Evolutionary conservation across 176 grass and related monocot genomes (phyloP).

Genomic region (Eleusine coracana): DNA sequence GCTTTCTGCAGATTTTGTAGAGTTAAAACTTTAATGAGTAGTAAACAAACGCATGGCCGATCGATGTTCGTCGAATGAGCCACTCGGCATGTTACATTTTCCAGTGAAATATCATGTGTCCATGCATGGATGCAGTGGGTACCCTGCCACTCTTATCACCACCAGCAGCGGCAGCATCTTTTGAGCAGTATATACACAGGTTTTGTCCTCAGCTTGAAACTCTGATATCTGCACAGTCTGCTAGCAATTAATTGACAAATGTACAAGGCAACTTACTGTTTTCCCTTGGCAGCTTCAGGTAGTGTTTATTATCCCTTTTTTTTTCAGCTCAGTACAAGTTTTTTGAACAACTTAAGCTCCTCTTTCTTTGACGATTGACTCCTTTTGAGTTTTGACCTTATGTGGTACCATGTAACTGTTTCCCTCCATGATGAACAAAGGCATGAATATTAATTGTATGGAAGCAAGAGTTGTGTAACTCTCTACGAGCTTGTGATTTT

Average conservation of each 20-base stretch:
- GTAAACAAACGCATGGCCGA: not conserved
- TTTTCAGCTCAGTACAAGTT: conserved; percentile 27
- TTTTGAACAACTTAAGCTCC: conserved; percentile 33
- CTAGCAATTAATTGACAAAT: conserved; percentile 60
- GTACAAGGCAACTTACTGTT: conserved; percentile 55
- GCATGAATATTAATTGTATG: not conserved
- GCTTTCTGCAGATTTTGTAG: conserved; percentile 22
- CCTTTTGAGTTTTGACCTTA: conserved; percentile 14
- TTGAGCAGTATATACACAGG: conserved; percentile 76
- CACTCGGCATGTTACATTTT: conserved; percentile 45
- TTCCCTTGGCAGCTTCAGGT: conserved; percentile 38
- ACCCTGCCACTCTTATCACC: conserved; percentile 57
- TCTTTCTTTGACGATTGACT: conserved; percentile 10
- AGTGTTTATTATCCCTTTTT: conserved; percentile 1
- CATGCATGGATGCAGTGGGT: conserved; percentile 38
- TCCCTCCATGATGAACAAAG: not conserved
- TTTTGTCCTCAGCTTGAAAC: conserved; percentile 68
- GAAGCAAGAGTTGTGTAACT: not conserved
- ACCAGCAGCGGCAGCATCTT: conserved; percentile 58
- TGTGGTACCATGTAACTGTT: not conserved
- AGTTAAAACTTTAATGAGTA: conserved; percentile 5
- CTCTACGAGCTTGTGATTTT: not conserved
- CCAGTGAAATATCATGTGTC: conserved; percentile 59
- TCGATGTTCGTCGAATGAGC: conserved; percentile 24
- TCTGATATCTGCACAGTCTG: conserved; percentile 50